Evolutionary conservation across 2,329 filamentous ascomycete species (phyloP).

Genomic region (Penicillium sp.): DNA sequence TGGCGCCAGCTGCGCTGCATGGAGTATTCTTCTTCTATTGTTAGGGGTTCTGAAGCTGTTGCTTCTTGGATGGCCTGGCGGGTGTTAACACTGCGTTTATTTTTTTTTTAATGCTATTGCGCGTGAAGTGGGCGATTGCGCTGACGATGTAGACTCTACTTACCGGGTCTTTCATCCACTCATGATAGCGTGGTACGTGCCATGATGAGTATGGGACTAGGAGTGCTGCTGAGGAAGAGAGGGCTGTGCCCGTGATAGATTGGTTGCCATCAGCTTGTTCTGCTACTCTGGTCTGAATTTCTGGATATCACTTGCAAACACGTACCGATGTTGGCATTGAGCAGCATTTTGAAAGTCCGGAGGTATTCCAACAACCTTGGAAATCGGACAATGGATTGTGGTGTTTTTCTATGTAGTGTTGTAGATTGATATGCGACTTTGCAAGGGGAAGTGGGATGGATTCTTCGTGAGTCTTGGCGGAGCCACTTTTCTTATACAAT

Average conservation of each 20-base stretch:
- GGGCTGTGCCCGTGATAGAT: constrained; percentile 52
- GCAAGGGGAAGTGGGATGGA: constrained; percentile 5
- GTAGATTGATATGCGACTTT: too few species aligned
- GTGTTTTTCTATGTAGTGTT: too few species aligned
- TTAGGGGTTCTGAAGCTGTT: constrained; percentile 84
- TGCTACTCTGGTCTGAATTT: background rate
- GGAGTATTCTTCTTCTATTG: constrained; percentile 77
- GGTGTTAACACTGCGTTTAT: background rate
- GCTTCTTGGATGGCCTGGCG: constrained; percentile 69
- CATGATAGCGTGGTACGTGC: constrained; percentile 81
- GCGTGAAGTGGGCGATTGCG: background rate
- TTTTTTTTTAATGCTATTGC: too few species aligned
- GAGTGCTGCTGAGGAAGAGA: constrained; percentile 66
- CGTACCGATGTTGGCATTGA: constrained; percentile 40
- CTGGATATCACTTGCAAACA: background rate
- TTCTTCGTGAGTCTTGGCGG: constrained; percentile 22
- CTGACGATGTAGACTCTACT: background rate
- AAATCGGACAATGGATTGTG: background rate
- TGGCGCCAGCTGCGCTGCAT: constrained; percentile 89
- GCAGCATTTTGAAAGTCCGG: constrained; percentile 27
- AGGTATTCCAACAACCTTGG: background rate
- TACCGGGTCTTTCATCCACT: constrained; percentile 86
- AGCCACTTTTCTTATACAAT: background rate
- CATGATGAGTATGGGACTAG: constrained; percentile 81
- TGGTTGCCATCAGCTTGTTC: background rate